Conservation (phyloP, 805 yeast genomes). For the Candida argentea region DNA sequence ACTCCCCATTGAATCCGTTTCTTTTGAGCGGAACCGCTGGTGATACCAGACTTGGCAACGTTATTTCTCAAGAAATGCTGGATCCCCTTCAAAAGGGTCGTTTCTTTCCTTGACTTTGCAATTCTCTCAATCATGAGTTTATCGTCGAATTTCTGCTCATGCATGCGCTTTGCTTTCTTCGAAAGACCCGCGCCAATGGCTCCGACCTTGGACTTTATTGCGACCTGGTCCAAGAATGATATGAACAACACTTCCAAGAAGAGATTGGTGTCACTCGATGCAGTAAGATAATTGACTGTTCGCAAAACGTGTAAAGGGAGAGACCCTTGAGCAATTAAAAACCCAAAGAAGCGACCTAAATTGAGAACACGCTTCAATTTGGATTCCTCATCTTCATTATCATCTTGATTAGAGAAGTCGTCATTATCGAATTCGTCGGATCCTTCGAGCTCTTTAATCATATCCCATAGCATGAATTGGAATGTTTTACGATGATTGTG, state of each 20-base stretch:
- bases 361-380: conserved; percentile 54
- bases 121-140: conserved; percentile 38
- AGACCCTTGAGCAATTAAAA: conserved; percentile 60
- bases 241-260: conserved; percentile 69
- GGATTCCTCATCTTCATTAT: conserved; percentile 40
- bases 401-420: conserved; percentile 25
- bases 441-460: conserved; percentile 55
- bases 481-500: conserved; percentile 74
- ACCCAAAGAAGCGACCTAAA: conserved; percentile 75
- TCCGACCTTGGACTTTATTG: conserved; percentile 47
- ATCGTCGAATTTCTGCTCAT: conserved; percentile 36
- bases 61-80: conserved; percentile 46
- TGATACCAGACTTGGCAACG: conserved; percentile 35
- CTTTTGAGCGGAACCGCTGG: conserved; percentile 44
- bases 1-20: conserved; percentile 61
- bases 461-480: conserved; percentile 87
- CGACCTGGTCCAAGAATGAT: conserved; percentile 54
- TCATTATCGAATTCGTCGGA: conserved; percentile 36
- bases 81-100: conserved; percentile 53
- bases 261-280: conserved; percentile 50
- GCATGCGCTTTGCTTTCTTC: conserved; percentile 16
- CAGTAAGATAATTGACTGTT: conserved; percentile 63
- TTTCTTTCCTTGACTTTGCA: conserved; percentile 48
- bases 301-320: conserved; percentile 66
- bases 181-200: conserved; percentile 33